Evolutionary conservation across 805 yeast species (phyloP).

Genomic region (Starmerella scarabaei): DNA sequence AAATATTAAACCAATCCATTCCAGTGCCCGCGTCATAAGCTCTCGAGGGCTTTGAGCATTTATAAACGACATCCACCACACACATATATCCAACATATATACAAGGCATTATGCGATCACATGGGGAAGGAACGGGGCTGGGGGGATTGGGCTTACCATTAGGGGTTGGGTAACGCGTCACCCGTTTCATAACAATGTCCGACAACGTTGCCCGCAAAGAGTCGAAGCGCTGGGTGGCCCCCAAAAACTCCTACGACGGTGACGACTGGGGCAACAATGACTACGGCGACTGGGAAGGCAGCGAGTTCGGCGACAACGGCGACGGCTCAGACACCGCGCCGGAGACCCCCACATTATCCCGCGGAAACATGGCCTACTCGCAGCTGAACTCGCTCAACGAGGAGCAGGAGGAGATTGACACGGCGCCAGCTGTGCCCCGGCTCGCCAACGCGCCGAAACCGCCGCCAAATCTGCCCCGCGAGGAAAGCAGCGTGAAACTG

Average conservation of each 20-base stretch:
- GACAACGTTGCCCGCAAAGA: conserved; percentile 19
- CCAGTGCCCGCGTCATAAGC: too few relatives aligned
- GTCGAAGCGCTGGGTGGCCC: conserved; percentile 29
- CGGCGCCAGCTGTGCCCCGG: conserved; percentile 1
- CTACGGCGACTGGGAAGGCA: conserved; percentile 18
- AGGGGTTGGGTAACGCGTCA: too few relatives aligned
- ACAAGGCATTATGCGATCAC: too few relatives aligned
- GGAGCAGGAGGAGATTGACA: conserved; percentile 7
- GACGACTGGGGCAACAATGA: conserved; percentile 28
- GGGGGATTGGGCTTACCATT: too few relatives aligned
- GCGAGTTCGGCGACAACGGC: conserved; percentile 5
- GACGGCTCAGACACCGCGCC: conserved; percentile 2
- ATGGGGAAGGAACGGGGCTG: too few relatives aligned
- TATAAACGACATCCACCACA: too few relatives aligned
- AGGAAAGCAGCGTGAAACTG: background rate
- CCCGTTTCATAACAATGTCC: conserved; percentile 7
- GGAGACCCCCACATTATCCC: background rate
- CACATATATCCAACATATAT: background rate
- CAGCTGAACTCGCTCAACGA: conserved; percentile 1
- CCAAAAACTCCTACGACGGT: conserved; percentile 28
- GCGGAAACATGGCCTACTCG: background rate
- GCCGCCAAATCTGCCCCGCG: too few relatives aligned
- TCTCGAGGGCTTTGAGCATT: too few relatives aligned
- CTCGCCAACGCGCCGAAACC: too few relatives aligned
- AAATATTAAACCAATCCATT: background rate